Percentiles rank a stretch among this genome's conserved stretches.
phyloP scores from a whole-genome alignment of 2,329 filamentous ascomycete species.

The Cadophora sp. region DNA sequence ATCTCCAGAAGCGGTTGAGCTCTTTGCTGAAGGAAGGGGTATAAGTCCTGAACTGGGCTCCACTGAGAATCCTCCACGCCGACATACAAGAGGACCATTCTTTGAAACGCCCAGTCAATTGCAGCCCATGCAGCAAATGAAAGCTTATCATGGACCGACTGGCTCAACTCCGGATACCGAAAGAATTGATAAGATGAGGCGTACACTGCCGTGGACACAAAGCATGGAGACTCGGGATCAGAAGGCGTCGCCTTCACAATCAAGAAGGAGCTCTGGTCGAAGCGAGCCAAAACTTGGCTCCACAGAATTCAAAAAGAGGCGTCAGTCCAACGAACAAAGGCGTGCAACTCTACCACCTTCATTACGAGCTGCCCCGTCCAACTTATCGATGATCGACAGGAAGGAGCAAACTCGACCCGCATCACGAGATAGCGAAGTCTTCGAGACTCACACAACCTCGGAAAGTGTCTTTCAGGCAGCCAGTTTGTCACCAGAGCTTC shows the following conservation, averaged over 20 bases:
- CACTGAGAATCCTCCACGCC: not conserved
- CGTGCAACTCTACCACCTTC: constrained; percentile 11
- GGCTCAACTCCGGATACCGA: not conserved
- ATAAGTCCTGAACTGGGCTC: constrained; percentile 2
- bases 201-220: not conserved
- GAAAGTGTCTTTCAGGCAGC: not conserved
- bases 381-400: not conserved
- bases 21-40: not conserved
- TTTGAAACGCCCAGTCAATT: constrained; percentile 36
- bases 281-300: not conserved
- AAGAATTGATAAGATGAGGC: not conserved
- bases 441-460: not conserved
- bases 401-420: not conserved
- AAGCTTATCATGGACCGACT: not conserved
- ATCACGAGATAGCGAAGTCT: constrained; percentile 2
- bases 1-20: not conserved
- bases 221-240: not conserved
- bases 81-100: constrained; percentile 20
- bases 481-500: constrained; percentile 12
- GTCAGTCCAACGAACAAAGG: not conserved
- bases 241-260: not conserved
- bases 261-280: not conserved
- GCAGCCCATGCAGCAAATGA: not conserved
- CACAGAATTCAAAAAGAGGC: constrained; percentile 4
- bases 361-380: not conserved